phyloP scores from a whole-genome alignment of 2,329 filamentous ascomycete species.

The Penicillium sp. region DNA sequence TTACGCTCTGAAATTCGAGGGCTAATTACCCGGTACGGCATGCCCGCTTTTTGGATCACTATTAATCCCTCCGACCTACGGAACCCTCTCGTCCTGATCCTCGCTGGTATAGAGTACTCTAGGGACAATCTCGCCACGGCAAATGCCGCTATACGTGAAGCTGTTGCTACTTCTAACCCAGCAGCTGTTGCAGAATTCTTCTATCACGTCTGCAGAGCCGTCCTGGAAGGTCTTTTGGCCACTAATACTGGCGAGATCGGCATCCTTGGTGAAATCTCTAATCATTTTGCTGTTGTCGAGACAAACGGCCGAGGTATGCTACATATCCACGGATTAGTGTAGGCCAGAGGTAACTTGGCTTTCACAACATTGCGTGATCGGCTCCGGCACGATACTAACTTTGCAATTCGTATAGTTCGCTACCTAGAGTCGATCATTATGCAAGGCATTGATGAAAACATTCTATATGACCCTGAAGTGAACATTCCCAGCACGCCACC shows the following conservation, averaged over 20 bases:
- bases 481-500: background rate
- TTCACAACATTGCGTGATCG: background rate
- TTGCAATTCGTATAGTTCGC: background rate
- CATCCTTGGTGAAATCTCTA: background rate
- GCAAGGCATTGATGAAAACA: background rate
- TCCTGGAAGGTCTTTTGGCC: background rate
- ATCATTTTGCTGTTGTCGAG: background rate
- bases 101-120: background rate
- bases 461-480: background rate
- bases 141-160: background rate
- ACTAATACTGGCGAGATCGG: background rate
- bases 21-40: background rate
- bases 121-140: background rate
- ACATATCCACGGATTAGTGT: background rate
- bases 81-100: background rate
- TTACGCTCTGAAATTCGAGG: background rate
- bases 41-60: background rate
- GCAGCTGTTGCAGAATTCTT: background rate
- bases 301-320: background rate
- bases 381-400: background rate
- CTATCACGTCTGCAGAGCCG: background rate
- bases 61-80: background rate
- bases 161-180: background rate
- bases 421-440: background rate
- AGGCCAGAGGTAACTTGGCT: background rate